Evolutionary conservation across 2,329 filamentous ascomycete genomes (phyloP), one percentile per base, ranked within the genome.

Genomic region (Cercospora janseana): DNA sequence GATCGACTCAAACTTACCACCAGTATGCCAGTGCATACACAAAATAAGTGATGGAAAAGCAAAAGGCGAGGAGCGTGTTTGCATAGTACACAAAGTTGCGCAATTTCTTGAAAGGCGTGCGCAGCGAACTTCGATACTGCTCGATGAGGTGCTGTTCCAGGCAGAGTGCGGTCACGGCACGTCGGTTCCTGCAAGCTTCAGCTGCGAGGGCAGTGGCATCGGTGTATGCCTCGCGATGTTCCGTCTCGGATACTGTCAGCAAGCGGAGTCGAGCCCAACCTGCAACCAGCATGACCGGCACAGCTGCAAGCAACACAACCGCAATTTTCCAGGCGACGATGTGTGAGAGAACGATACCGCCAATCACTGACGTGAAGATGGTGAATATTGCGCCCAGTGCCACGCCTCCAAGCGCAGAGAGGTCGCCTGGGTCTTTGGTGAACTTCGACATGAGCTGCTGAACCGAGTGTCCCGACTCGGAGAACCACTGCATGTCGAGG

Each of bases 151-250:
- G 63, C 5, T 64, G 57, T 52, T 75, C 72, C 5, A 72, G 61
- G 5, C 71, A 70, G 8, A 75, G 68, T 1, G 71, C 66, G 3
- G 72, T 69, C 10, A 75, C 76, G 21, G 85, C 87, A 58, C 82
- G 80, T 66, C 85, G 83, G 1, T 79, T 80, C 45, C 79, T 77
- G 42, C 85, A 81, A 1, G 83, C 83, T 58, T 88, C 85, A 4
- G 82, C 80, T 1, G 83, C 83, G 44, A 87, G 77, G 4, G 78
- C 76, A 12, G 83, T 79, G 2, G 85, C 82, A 34, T 77, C 76
- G 5, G 79, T 76, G 58, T 85, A 88, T 2, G 85, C 82, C 18
- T 77, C 78, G 31, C 82, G 79, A 57, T 86, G 82, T 10, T 79
- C 77, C 48, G 79, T 75, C 54, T 87, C 81, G 40, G 84, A 82